phyloP scores from a whole-genome alignment of 768 basidiomycete species.

The Mycena galopus region DNA sequence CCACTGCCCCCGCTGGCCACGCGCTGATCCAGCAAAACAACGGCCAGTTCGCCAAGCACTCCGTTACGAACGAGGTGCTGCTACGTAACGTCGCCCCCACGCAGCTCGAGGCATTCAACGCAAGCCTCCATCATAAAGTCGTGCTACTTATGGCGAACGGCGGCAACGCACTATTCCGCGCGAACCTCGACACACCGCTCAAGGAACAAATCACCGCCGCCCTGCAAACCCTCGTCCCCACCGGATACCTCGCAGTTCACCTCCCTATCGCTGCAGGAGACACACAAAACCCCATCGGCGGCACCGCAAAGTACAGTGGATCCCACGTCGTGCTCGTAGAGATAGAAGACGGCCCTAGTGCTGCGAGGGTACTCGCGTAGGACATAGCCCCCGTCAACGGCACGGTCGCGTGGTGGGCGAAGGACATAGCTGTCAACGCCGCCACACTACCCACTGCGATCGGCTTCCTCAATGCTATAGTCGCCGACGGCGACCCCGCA shows the following conservation, averaged over 20 bases:
- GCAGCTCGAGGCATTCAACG: not conserved
- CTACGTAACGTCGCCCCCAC: not conserved
- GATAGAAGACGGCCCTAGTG: not conserved
- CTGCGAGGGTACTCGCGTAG: no score
- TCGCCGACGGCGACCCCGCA: no score
- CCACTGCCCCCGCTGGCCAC: no score
- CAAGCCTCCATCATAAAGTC: not conserved
- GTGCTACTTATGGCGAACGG: not conserved
- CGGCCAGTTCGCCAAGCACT: not conserved
- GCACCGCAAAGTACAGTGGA: not conserved
- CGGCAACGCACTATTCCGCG: not conserved
- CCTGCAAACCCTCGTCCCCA: not conserved
- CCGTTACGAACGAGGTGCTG: not conserved
- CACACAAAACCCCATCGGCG: not conserved
- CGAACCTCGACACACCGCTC: not conserved
- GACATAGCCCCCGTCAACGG: not conserved
- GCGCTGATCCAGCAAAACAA: not conserved
- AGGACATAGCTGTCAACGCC: not conserved
- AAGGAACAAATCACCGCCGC: not conserved
- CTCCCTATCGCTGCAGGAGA: no score
- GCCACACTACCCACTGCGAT: no score
- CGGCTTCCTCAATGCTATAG: no score
- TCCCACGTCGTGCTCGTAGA: not conserved
- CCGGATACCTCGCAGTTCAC: not conserved
- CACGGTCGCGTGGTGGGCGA: rapidly evolving